Conservation (phyloP, 352 stramenopile species). For the Globisporangium takayamanum region DNA sequence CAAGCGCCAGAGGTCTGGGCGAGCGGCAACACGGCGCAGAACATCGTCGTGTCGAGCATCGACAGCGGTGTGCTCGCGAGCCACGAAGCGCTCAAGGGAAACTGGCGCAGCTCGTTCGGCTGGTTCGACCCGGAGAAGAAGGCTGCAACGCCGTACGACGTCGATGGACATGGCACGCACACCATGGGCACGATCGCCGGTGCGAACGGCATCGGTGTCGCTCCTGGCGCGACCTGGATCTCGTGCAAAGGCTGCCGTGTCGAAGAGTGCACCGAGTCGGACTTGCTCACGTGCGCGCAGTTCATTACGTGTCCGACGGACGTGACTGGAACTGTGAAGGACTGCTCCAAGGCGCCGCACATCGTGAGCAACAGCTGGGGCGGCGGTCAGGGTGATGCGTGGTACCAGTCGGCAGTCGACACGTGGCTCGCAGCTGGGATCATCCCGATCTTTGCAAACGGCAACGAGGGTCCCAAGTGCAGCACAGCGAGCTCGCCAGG, state of each 20-base stretch:
- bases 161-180: constrained; percentile 7
- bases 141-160: constrained; percentile 14
- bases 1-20: constrained; percentile 21
- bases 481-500: constrained; percentile 15
- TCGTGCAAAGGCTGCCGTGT: constrained; percentile 4
- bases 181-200: constrained; percentile 12
- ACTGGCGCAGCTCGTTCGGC: constrained; percentile 20
- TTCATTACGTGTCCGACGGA: constrained; percentile 18
- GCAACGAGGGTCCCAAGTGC: constrained; percentile 22
- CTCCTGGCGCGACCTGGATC: constrained; percentile 14
- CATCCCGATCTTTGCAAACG: constrained; percentile 21
- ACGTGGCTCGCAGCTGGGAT: constrained; percentile 22
- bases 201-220: constrained; percentile 8
- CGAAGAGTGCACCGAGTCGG: neutral
- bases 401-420: constrained; percentile 8
- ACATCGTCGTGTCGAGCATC: constrained; percentile 24
- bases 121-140: constrained; percentile 26
- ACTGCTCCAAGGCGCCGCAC: constrained; percentile 25
- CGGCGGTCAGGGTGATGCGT: constrained; percentile 9
- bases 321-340: constrained; percentile 12
- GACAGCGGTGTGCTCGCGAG: constrained; percentile 24
- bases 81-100: constrained; percentile 20
- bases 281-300: neutral
- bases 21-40: constrained; percentile 16
- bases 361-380: constrained; percentile 31